Percentiles rank a stretch among this genome's conserved stretches.
These are phyloP conservation scores for Pittosporum tobira DNA, from an alignment of 129 eudicot genomes.

Conservation along the genomic window DNA sequence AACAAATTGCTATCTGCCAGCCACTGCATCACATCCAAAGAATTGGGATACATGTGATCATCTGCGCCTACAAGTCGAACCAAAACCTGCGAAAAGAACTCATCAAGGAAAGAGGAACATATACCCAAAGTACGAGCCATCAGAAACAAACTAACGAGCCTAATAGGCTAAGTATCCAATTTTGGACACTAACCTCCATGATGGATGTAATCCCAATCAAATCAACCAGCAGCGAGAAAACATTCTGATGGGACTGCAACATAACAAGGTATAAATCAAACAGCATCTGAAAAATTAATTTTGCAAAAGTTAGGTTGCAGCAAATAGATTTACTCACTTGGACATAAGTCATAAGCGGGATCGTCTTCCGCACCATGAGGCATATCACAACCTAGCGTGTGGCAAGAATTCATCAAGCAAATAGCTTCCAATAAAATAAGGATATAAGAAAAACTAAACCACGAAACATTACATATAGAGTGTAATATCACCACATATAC, in stretches of 20 bases:
- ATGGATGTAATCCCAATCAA: slow-evolving; percentile 90
- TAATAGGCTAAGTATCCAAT: too few relatives aligned
- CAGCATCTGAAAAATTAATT: background rate
- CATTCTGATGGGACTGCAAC: slow-evolving; percentile 67
- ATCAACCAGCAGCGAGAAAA: slow-evolving; percentile 77
- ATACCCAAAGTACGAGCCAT: slow-evolving; percentile 6
- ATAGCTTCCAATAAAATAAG: slow-evolving; percentile 4
- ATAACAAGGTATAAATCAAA: slow-evolving; percentile 3
- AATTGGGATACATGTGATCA: slow-evolving; percentile 75
- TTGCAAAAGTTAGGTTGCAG: background rate
- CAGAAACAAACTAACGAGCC: too few relatives aligned
- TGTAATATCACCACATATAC: slow-evolving; percentile 12
- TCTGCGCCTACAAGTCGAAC: slow-evolving; percentile 88
- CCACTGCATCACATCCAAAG: slow-evolving; percentile 83
- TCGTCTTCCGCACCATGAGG: slow-evolving; percentile 56
- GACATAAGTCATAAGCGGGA: slow-evolving; percentile 50
- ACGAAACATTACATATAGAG: background rate
- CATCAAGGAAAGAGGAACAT: slow-evolving; percentile 14
- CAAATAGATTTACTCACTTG: slow-evolving; percentile 32
- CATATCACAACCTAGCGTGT: slow-evolving; percentile 46
- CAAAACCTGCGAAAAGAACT: slow-evolving; percentile 47
- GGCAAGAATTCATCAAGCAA: slow-evolving; percentile 6
- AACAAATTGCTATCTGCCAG: slow-evolving; percentile 79
- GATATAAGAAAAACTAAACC: background rate
- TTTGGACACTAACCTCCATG: slow-evolving; percentile 63